A percentile compares a stretch with the other conserved stretches of the same genome.
These are phyloP conservation scores for Terfezia claveryi DNA, from an alignment of 495 filamentous ascomycete genomes.

Conservation along the genomic window DNA sequence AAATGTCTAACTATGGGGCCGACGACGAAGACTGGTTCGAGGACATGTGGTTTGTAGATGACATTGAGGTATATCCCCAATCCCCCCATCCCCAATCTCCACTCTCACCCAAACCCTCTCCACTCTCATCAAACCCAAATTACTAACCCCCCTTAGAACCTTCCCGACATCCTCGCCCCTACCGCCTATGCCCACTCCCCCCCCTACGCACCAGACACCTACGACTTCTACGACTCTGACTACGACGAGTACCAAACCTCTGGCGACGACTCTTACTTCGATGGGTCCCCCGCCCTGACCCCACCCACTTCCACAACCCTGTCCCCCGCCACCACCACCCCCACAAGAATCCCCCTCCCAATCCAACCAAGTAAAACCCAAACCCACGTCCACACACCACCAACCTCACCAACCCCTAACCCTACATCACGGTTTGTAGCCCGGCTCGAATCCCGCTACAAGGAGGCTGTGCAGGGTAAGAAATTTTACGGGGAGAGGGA, in stretches of 20 bases:
- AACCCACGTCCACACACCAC: background rate
- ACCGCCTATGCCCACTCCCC: slow-evolving; percentile 15
- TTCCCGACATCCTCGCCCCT: slow-evolving; percentile 13
- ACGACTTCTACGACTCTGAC: slow-evolving; percentile 11
- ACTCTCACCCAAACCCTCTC: background rate
- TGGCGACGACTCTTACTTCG: slow-evolving; percentile 4
- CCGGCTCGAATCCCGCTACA: background rate
- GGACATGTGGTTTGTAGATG: background rate
- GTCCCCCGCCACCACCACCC: no score
- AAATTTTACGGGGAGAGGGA: slow-evolving; percentile 13
- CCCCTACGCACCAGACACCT: slow-evolving; percentile 11
- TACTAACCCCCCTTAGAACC: slow-evolving; percentile 2
- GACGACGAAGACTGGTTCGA: background rate
- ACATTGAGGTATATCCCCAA: background rate
- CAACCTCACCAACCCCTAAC: background rate
- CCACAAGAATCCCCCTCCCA: no score
- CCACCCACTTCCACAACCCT: background rate
- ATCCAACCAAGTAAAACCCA: background rate
- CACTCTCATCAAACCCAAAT: no score
- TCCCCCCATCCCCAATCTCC: background rate
- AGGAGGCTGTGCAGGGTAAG: background rate
- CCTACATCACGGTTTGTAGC: background rate
- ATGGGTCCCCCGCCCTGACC: background rate
- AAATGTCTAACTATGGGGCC: background rate
- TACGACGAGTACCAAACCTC: slow-evolving; percentile 13